Percentiles rank a stretch among this genome's conserved stretches.
phyloP scores from a whole-genome alignment of 331 rosid species.

The Dryas integrifolia region DNA sequence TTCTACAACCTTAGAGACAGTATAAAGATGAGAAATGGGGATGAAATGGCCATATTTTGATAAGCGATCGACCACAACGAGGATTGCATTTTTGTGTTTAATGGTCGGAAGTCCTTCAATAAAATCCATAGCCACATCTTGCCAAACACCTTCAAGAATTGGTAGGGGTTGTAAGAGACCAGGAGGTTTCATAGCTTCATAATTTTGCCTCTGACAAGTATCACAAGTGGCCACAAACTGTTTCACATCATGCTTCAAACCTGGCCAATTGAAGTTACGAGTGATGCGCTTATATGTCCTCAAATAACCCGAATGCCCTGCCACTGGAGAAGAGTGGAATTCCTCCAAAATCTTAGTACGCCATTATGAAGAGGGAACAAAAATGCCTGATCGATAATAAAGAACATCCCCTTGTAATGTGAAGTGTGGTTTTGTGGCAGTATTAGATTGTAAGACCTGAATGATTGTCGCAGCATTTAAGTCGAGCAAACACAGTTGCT shows the following conservation, averaged over 20 bases:
- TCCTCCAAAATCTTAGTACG: background rate
- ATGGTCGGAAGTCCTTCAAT: background rate
- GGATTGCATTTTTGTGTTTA: background rate
- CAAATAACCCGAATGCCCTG: background rate
- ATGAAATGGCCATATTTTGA: background rate
- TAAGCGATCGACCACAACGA: background rate
- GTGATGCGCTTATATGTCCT: background rate
- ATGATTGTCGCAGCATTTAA: background rate
- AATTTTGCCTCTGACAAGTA: background rate
- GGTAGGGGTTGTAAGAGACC: background rate
- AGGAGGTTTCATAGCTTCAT: background rate
- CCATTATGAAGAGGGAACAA: background rate
- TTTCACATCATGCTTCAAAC: too few relatives aligned
- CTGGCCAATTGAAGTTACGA: background rate
- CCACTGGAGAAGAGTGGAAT: background rate
- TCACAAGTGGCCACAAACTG: background rate
- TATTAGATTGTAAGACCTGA: background rate
- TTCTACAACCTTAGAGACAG: background rate
- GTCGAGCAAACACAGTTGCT: background rate
- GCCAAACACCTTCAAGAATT: background rate
- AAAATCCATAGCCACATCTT: background rate
- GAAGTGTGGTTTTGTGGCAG: background rate
- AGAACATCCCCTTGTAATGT: background rate
- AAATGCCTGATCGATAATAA: background rate
- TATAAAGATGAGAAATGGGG: background rate